A percentile compares a stretch with the other conserved stretches of the same genome.
These are phyloP conservation scores for Kalmusia sp. DNA, from an alignment of 2,329 filamentous ascomycete genomes.

Conservation along the genomic window DNA sequence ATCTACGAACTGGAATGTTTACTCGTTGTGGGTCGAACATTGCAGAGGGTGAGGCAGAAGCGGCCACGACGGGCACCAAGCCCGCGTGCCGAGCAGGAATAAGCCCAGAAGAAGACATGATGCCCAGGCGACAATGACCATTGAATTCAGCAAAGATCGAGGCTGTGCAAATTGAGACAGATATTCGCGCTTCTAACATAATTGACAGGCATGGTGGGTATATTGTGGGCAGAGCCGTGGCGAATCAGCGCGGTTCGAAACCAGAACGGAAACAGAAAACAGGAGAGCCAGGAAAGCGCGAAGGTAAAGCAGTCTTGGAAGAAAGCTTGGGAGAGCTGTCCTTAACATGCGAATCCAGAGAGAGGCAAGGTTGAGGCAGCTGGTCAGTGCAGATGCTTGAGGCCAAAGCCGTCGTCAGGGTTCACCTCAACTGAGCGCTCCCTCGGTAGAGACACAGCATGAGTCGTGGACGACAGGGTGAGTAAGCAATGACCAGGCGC, in stretches of 20 bases:
- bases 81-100: constrained; percentile 1
- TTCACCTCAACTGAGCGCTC: too few species aligned
- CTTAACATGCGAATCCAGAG: constrained; percentile 9
- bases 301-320: constrained; percentile 20
- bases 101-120: not conserved
- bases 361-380: constrained; percentile 1
- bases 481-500: too few species aligned
- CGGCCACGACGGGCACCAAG: constrained; percentile 1
- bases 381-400: constrained; percentile 15
- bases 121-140: constrained; percentile 1
- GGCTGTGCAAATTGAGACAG: constrained; percentile 26
- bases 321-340: constrained; percentile 19
- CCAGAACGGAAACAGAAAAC: constrained; percentile 9
- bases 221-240: not conserved
- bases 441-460: too few species aligned
- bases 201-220: constrained; percentile 1
- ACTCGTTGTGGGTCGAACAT: not conserved
- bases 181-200: not conserved
- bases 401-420: not conserved
- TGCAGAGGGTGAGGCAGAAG: constrained; percentile 1
- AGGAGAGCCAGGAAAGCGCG: constrained; percentile 3
- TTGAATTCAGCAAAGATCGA: constrained; percentile 13
- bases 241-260: constrained; percentile 22
- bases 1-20: constrained; percentile 7
- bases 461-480: too few species aligned